These are phyloP conservation scores for Diplogelasinospora grovesii DNA, from an alignment of 495 filamentous ascomycete species.

Conservation along the genomic window DNA sequence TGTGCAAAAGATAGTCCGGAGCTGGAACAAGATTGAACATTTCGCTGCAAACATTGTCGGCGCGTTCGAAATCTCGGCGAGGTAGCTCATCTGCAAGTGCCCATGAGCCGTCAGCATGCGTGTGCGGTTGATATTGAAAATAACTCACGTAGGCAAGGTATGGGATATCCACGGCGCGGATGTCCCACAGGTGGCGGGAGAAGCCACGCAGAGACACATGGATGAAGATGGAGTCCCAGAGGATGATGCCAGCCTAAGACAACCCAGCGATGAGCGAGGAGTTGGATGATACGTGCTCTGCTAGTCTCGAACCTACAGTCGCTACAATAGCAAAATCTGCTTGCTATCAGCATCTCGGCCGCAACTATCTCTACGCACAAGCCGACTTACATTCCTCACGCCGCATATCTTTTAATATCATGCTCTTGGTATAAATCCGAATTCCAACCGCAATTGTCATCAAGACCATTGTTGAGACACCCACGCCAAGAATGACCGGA, in stretches of 20 bases:
- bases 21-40: slow-evolving; percentile 21
- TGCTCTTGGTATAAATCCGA: slow-evolving; percentile 16
- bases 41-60: slow-evolving; percentile 22
- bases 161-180: slow-evolving; percentile 10
- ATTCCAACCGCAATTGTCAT: slow-evolving; percentile 11
- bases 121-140: not conserved
- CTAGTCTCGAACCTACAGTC: slow-evolving; percentile 4
- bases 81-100: slow-evolving; percentile 11
- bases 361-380: no score
- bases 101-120: not conserved
- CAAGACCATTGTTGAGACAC: slow-evolving; percentile 13
- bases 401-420: slow-evolving; percentile 14
- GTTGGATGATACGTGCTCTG: not conserved
- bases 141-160: slow-evolving; percentile 13
- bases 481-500: slow-evolving; percentile 11
- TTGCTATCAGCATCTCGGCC: no score
- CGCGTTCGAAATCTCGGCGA: slow-evolving; percentile 21
- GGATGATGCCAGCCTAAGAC: slow-evolving; percentile 14
- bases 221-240: slow-evolving; percentile 21
- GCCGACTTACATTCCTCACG: slow-evolving; percentile 16
- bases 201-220: slow-evolving; percentile 15
- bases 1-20: slow-evolving; percentile 18
- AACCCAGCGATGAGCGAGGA: not conserved
- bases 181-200: slow-evolving; percentile 20
- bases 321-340: slow-evolving; percentile 11